Base-by-base conservation (phyloP, 331 rosid genomes). In the Pyracantha coccinea region DNA sequence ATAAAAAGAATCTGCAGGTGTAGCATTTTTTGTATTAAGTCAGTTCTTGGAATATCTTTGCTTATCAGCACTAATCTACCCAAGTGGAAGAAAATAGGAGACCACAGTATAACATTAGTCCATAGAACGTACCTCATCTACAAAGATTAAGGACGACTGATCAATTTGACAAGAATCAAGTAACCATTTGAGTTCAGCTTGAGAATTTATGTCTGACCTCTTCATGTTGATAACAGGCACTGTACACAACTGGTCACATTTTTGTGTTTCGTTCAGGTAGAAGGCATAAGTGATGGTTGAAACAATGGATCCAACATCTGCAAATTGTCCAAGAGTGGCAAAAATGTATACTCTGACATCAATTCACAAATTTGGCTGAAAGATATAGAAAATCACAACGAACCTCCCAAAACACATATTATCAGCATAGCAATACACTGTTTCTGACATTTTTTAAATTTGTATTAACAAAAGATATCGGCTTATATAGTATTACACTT, bases 131-230 rank as follows among this genome's bases (percentile, higher is more conserved):
- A 86, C 98, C 98, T 93, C 97, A 65, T 93, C 96, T 28, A 86
- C 71, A 81, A 93, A 93, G 63, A 88, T 80, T 75, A 93, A 83
- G 78, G 92, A 88, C 61, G 84, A 62, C 57, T 78, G 87, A 78
- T 93, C 91, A 75, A 93, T 89, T 78, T 84, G 94, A 83, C 96
- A 93, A 53, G 94, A 91, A 75, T 81, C 90, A 68, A 93, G 88
- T 82, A 93, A 81, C 97, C 98, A 93, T 74, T 84, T 88, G 73
- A 93, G 86, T 75, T 88, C 93, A 73, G 85, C 86, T 83, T 82
- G 92, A 44, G 93, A 88, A 52, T 61, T 79, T 47, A 91, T 90
- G 75, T 83, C 89, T 32, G 77, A 77, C 81, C 96, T 80, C 81
- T 86, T 85, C 77, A 87, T 85, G 88, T 87, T 93, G 86, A 93